Percentiles rank a stretch among this genome's conserved stretches.
These are phyloP conservation scores for Diaporthe citrichinensis DNA, from an alignment of 2,329 filamentous ascomycete species.

Conservation along the genomic window DNA sequence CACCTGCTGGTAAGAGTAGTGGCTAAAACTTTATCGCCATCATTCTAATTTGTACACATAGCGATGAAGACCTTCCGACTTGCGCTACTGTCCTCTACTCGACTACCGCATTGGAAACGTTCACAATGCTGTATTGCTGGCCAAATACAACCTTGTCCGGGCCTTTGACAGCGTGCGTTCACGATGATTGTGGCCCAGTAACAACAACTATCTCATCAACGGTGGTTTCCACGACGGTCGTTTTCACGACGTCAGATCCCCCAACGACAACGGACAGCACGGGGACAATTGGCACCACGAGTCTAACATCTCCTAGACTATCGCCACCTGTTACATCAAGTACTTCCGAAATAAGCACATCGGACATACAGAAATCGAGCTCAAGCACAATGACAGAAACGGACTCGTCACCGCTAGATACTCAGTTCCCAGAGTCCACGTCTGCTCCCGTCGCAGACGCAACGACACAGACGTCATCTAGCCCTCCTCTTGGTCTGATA, in stretches of 20 bases:
- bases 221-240: no score
- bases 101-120: not conserved
- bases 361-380: not conserved
- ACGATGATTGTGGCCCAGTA: not conserved
- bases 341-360: not conserved
- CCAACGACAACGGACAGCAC: not conserved
- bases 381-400: not conserved
- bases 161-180: not conserved
- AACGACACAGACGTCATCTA: not conserved
- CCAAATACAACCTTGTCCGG: not conserved
- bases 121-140: not conserved
- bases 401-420: not conserved
- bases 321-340: not conserved
- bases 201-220: not conserved
- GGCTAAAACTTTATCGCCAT: rapidly evolving
- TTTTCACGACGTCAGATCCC: not conserved
- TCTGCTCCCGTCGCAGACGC: not conserved
- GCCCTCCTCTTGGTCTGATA: not conserved
- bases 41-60: not conserved
- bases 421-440: not conserved
- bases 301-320: no score
- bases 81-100: not conserved
- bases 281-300: no score
- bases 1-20: not conserved
- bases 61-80: not conserved